These are phyloP conservation scores for Chalara sp. DNA, from an alignment of 2,329 filamentous ascomycete genomes.

Conservation along the genomic window DNA sequence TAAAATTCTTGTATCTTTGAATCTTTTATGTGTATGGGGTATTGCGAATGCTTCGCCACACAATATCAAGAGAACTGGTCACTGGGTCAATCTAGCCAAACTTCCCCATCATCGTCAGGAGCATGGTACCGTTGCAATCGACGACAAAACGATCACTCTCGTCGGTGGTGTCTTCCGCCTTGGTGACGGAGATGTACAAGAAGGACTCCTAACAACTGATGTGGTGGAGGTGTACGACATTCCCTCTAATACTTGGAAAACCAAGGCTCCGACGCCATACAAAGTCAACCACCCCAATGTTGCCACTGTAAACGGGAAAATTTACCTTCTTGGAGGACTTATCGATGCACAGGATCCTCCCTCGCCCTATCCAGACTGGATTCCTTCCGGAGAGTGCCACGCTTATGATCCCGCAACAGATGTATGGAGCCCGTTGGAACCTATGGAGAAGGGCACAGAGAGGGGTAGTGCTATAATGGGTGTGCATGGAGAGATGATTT, in stretches of 20 bases:
- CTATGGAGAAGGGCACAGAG: conserved; percentile 22
- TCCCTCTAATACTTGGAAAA: conserved; percentile 24
- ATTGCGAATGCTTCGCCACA: background rate
- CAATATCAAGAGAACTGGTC: background rate
- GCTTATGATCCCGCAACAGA: conserved; percentile 7
- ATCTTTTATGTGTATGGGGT: background rate
- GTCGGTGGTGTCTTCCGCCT: conserved; percentile 9
- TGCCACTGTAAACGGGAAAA: conserved; percentile 28
- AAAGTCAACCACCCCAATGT: conserved; percentile 32
- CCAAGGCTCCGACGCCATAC: conserved; percentile 22
- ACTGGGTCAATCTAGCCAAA: conserved; percentile 1
- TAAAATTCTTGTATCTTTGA: background rate
- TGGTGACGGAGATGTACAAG: no score
- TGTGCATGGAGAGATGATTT: conserved; percentile 26
- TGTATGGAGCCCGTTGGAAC: conserved; percentile 13
- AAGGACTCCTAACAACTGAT: conserved; percentile 3
- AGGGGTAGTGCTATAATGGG: conserved; percentile 29
- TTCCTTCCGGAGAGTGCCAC: conserved; percentile 5
- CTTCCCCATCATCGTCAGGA: conserved; percentile 14
- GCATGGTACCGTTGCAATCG: conserved; percentile 5
- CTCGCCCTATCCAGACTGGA: background rate
- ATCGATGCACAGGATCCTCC: background rate
- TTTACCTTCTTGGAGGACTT: conserved; percentile 35
- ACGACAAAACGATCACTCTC: conserved; percentile 5
- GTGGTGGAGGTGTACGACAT: conserved; percentile 29